Conservation (phyloP, 2,329 filamentous ascomycete species). For the Cordyceps cateniannulata region DNA sequence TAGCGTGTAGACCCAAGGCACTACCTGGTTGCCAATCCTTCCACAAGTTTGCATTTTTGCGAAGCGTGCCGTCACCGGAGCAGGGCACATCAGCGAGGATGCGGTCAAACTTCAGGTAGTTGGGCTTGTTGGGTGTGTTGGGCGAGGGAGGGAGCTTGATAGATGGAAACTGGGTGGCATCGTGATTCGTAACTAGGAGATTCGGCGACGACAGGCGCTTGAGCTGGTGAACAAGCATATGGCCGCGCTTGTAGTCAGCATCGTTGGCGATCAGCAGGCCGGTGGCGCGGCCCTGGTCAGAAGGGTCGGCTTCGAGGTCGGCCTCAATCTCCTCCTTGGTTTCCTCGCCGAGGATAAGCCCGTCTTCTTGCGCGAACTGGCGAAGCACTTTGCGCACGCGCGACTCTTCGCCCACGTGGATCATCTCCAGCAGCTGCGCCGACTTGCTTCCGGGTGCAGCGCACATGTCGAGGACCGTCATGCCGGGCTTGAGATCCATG, state of each 20-base stretch:
- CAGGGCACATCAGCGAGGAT: constrained; percentile 96
- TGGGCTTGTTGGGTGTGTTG: constrained; percentile 45
- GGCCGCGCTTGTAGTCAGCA: constrained; percentile 90
- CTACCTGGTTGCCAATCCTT: constrained; percentile 88
- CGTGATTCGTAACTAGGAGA: constrained; percentile 94
- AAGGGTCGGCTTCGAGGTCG: constrained; percentile 51
- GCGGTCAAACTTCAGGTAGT: constrained; percentile 93
- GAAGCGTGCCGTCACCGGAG: constrained; percentile 86
- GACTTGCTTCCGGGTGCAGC: constrained; percentile 97
- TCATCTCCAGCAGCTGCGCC: constrained; percentile 87
- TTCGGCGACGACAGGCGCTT: constrained; percentile 97
- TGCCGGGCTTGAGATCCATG: constrained; percentile 84
- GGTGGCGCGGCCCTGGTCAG: constrained; percentile 80
- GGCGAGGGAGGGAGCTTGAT: constrained; percentile 70
- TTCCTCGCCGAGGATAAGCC: constrained; percentile 43
- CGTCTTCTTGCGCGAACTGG: constrained; percentile 55
- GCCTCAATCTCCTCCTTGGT: constrained; percentile 40
- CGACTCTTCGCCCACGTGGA: constrained; percentile 87
- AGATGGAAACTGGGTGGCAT: constrained; percentile 90
- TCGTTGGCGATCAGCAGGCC: constrained; percentile 94
- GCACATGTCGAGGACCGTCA: constrained; percentile 92
- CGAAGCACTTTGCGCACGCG: constrained; percentile 67
- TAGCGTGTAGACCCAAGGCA: constrained; percentile 77
- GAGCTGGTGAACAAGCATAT: constrained; percentile 96
- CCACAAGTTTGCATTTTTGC: constrained; percentile 94